These are phyloP conservation scores for Cytospora piceae DNA, from an alignment of 2,329 filamentous ascomycete species.

Conservation along the genomic window DNA sequence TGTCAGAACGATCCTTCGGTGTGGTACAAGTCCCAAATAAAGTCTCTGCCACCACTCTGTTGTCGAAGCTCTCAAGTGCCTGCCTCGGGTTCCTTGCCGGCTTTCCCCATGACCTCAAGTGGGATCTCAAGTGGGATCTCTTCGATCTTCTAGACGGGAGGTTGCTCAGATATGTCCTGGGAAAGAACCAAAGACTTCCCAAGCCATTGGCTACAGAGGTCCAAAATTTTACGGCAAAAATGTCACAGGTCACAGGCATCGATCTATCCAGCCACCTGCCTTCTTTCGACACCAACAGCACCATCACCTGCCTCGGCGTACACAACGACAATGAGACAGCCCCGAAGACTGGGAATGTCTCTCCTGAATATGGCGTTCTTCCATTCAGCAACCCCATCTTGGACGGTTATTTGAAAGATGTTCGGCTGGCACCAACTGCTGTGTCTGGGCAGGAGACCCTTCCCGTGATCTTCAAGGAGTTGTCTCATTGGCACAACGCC, in stretches of 20 bases:
- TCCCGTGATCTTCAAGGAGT: constrained; percentile 50
- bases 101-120: constrained; percentile 20
- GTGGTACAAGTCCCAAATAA: background rate
- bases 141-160: constrained; percentile 36
- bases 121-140: constrained; percentile 31
- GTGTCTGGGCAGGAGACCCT: constrained; percentile 32
- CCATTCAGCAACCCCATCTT: constrained; percentile 53
- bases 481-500: constrained; percentile 66
- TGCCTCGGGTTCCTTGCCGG: constrained; percentile 22
- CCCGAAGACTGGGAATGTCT: background rate
- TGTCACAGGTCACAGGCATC: constrained; percentile 24
- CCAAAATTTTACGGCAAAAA: constrained; percentile 19
- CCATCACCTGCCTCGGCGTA: background rate
- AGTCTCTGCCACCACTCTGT: constrained; percentile 6
- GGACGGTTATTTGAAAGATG: constrained; percentile 48
- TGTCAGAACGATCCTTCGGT: constrained; percentile 34
- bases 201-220: constrained; percentile 16
- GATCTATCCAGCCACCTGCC: constrained; percentile 3
- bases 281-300: background rate
- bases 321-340: constrained; percentile 6
- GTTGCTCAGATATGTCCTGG: constrained; percentile 23
- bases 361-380: constrained; percentile 39
- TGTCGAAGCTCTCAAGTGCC: constrained; percentile 14
- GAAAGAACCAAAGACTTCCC: constrained; percentile 20
- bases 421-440: constrained; percentile 43